These are phyloP conservation scores for Cadophora malorum DNA, from an alignment of 2,329 filamentous ascomycete genomes.

Conservation along the genomic window DNA sequence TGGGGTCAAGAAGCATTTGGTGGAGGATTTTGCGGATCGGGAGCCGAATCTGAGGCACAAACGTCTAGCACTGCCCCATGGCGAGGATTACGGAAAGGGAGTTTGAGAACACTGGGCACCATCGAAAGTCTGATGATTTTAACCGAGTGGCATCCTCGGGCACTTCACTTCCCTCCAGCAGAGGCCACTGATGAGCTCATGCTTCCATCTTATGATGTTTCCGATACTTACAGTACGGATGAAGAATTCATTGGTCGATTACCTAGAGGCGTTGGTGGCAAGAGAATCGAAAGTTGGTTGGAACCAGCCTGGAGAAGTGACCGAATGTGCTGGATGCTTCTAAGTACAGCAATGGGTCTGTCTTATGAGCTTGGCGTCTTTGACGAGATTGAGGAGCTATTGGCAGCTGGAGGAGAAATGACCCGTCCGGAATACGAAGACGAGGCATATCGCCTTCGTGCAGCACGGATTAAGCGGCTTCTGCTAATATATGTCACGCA, in stretches of 20 bases:
- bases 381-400: slow-evolving; percentile 80
- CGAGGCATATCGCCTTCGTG: slow-evolving; percentile 76
- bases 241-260: slow-evolving; percentile 51
- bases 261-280: slow-evolving; percentile 71
- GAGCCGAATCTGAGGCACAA: slow-evolving; percentile 60
- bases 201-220: slow-evolving; percentile 62
- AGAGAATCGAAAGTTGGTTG: slow-evolving; percentile 91
- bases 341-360: slow-evolving; percentile 88
- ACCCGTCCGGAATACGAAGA: slow-evolving; percentile 74
- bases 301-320: slow-evolving; percentile 95
- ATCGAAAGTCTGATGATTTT: slow-evolving; percentile 93
- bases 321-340: slow-evolving; percentile 97
- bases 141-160: slow-evolving; percentile 96
- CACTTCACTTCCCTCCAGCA: slow-evolving; percentile 89
- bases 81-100: slow-evolving; percentile 75
- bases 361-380: slow-evolving; percentile 96
- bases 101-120: slow-evolving; percentile 87
- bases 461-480: slow-evolving; percentile 81
- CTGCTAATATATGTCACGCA: slow-evolving; percentile 92
- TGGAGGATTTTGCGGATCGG: slow-evolving; percentile 81
- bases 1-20: slow-evolving; percentile 98
- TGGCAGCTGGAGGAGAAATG: slow-evolving; percentile 63
- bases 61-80: slow-evolving; percentile 73
- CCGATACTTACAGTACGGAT: slow-evolving; percentile 51
- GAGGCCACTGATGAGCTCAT: slow-evolving; percentile 75